These are phyloP conservation scores for Phylloporus scabripes DNA, from an alignment of 768 basidiomycete genomes.

Conservation along the genomic window DNA sequence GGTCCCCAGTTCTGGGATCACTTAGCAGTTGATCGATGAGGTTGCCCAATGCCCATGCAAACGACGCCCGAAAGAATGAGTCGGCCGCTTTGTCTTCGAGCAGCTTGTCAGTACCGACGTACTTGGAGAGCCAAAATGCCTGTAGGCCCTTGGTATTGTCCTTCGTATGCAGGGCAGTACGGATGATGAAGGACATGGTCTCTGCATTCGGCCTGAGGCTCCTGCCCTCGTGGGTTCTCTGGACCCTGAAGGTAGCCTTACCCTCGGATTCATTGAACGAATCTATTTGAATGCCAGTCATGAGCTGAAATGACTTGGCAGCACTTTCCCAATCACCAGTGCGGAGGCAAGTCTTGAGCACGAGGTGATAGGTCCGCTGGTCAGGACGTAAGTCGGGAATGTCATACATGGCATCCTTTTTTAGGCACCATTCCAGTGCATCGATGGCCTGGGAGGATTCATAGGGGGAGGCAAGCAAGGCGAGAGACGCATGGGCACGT, in stretches of 20 bases:
- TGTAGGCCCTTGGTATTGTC: slow-evolving; percentile 52
- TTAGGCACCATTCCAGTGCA: slow-evolving; percentile 65
- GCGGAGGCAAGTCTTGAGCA: slow-evolving; percentile 60
- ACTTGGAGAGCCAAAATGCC: slow-evolving; percentile 51
- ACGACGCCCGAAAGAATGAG: slow-evolving; percentile 42
- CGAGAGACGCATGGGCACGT: slow-evolving; percentile 40
- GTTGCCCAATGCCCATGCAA: slow-evolving; percentile 42
- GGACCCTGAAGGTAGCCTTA: slow-evolving; percentile 34
- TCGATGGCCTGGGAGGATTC: slow-evolving; percentile 49
- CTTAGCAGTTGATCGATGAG: slow-evolving; percentile 33
- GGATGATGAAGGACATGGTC: slow-evolving; percentile 51
- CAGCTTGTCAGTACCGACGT: slow-evolving; percentile 39
- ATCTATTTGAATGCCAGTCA: slow-evolving; percentile 60
- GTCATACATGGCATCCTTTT: slow-evolving; percentile 44
- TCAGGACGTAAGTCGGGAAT: slow-evolving; percentile 36
- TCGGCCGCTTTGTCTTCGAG: slow-evolving; percentile 22
- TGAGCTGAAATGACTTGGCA: slow-evolving; percentile 55
- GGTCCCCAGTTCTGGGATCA: slow-evolving; percentile 15
- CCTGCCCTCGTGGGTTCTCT: slow-evolving; percentile 39
- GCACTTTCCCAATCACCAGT: slow-evolving; percentile 58
- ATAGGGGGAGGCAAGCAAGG: slow-evolving; percentile 35
- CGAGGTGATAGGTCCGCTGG: slow-evolving; percentile 50
- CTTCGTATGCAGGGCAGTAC: slow-evolving; percentile 50
- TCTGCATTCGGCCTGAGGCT: slow-evolving; percentile 46
- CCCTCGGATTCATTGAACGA: slow-evolving; percentile 41